phyloP scores from a whole-genome alignment of 2,329 filamentous ascomycete genomes.

The Pseudogymnoascus sp. region DNA sequence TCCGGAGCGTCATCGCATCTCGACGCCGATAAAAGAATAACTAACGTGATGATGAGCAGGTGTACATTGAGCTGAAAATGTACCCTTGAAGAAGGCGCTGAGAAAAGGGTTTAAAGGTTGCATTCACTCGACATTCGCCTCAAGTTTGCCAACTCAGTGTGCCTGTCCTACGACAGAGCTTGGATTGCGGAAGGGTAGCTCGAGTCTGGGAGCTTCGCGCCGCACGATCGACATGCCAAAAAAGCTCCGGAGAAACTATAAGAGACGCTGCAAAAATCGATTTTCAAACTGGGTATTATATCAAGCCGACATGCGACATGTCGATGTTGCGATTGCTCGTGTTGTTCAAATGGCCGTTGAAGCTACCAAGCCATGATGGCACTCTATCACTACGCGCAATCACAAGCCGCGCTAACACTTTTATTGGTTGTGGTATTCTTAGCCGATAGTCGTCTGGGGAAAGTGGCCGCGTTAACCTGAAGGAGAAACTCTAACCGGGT shows the following conservation, averaged over 20 bases:
- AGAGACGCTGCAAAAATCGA: not conserved
- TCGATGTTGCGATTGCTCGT: constrained; percentile 6
- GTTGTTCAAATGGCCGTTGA: not conserved
- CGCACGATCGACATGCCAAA: constrained; percentile 8
- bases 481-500: not conserved
- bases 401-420: constrained; percentile 6
- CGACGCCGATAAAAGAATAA: constrained; percentile 13
- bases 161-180: constrained; percentile 5
- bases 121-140: constrained; percentile 56
- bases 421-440: constrained; percentile 9
- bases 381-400: constrained; percentile 7
- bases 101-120: constrained; percentile 98
- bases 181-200: constrained; percentile 1
- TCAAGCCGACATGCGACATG: constrained; percentile 6
- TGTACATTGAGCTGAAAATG: constrained; percentile 82
- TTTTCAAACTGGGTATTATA: constrained; percentile 3
- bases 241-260: not conserved
- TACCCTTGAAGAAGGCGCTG: constrained; percentile 96
- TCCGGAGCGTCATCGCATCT: constrained; percentile 13
- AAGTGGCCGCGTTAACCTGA: constrained; percentile 1
- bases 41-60: constrained; percentile 79
- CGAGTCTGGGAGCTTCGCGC: constrained; percentile 7
- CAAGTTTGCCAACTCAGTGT: not conserved
- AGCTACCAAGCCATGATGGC: constrained; percentile 5
- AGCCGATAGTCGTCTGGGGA: constrained; percentile 5